A percentile compares a stretch with the other conserved stretches of the same genome.
Conservation (phyloP, 768 basidiomycete genomes). For the Leccinum variicolor region DNA sequence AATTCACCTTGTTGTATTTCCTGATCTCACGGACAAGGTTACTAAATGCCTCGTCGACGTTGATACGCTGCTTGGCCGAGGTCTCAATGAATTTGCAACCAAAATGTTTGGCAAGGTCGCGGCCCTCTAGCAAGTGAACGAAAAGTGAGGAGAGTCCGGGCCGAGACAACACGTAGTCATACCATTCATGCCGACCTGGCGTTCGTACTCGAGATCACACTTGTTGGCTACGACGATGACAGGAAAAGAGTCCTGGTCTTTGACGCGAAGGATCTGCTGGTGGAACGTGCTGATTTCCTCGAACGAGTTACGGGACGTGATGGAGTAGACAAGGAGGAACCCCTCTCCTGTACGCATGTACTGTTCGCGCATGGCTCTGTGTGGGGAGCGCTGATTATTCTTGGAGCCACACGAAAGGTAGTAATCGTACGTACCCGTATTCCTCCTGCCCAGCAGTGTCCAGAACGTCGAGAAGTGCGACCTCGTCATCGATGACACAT, state of each 20-base stretch:
- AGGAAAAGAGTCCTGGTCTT: constrained; percentile 94
- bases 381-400: constrained; percentile 2
- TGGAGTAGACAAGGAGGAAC: constrained; percentile 96
- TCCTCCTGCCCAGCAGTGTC: constrained; percentile 99
- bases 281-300: constrained; percentile 97
- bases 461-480: constrained; percentile 94
- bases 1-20: constrained; percentile 83
- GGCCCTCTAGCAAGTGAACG: constrained; percentile 70
- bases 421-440: constrained; percentile 70
- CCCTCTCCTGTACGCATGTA: constrained; percentile 99
- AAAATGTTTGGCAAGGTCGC: constrained; percentile 92
- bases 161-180: constrained; percentile 10
- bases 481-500: constrained; percentile 97
- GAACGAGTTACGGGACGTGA: constrained; percentile 96
- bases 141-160: not conserved
- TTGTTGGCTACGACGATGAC: constrained; percentile 98
- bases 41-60: constrained; percentile 94
- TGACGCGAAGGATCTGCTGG: constrained; percentile 93
- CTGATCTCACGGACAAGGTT: constrained; percentile 92
- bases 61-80: constrained; percentile 94
- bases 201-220: constrained; percentile 91
- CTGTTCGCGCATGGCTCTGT: constrained; percentile 96
- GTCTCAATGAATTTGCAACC: constrained; percentile 95
- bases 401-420: constrained; percentile 1
- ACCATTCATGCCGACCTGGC: constrained; percentile 96